Conservation (phyloP, 352 stramenopile species). For the Pythium vanterpoolii region DNA sequence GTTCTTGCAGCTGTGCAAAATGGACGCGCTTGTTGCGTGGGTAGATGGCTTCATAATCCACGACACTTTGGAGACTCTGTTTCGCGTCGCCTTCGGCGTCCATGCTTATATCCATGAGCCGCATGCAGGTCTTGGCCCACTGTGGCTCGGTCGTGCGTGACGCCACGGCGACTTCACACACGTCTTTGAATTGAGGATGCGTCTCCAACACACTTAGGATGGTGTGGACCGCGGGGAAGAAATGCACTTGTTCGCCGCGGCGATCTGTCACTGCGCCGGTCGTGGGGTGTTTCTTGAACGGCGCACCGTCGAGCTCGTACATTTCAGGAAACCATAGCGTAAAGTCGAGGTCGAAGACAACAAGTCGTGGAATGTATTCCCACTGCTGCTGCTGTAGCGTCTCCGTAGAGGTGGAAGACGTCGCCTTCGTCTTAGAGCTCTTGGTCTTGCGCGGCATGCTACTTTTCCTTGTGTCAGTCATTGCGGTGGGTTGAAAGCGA, state of each 20-base stretch:
- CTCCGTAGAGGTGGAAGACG: neutral
- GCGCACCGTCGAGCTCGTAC: constrained; percentile 79
- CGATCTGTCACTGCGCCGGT: constrained; percentile 66
- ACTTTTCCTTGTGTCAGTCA: neutral
- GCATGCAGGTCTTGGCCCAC: constrained; percentile 78
- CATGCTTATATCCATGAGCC: constrained; percentile 53
- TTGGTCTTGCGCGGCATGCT: constrained; percentile 25
- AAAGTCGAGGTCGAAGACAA: constrained; percentile 78
- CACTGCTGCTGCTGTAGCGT: constrained; percentile 28
- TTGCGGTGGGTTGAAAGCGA: neutral
- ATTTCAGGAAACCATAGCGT: constrained; percentile 83
- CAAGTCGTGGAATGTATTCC: constrained; percentile 53
- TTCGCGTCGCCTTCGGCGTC: constrained; percentile 22
- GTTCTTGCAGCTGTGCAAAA: constrained; percentile 89
- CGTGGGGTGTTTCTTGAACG: constrained; percentile 62
- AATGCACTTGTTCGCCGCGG: constrained; percentile 71
- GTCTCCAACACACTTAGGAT: constrained; percentile 70
- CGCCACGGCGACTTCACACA: constrained; percentile 61
- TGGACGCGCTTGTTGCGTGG: constrained; percentile 86
- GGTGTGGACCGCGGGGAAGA: constrained; percentile 68
- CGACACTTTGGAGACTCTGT: constrained; percentile 47
- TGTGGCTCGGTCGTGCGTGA: constrained; percentile 71
- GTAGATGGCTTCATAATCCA: constrained; percentile 84
- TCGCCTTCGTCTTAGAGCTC: neutral
- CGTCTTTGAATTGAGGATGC: constrained; percentile 55